phyloP scores from a whole-genome alignment of 139 green algal genomes.

The Picochlorum sp. region DNA sequence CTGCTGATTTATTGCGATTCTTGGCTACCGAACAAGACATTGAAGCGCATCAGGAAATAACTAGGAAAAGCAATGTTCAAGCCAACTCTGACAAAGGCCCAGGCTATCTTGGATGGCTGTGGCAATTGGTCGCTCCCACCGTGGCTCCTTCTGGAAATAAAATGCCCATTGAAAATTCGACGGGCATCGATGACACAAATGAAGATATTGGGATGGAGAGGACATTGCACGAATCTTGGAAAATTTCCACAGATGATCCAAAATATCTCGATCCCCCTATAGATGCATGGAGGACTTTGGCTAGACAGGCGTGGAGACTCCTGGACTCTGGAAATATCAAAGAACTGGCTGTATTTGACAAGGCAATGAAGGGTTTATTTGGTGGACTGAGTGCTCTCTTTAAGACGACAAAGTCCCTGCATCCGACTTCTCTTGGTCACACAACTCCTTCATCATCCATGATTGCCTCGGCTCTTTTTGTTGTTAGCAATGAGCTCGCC shows the following conservation, averaged over 20 bases:
- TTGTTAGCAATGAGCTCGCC: slow-evolving; percentile 26
- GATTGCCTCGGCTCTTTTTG: slow-evolving; percentile 24
- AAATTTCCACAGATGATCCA: no score
- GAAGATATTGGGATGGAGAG: no score
- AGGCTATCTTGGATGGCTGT: background rate
- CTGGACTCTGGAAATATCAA: slow-evolving; percentile 30
- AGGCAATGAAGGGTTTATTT: slow-evolving; percentile 10
- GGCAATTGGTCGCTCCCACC: no score
- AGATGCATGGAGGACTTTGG: slow-evolving; percentile 36
- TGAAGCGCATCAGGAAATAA: background rate
- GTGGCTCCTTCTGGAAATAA: no score
- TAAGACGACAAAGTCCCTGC: background rate
- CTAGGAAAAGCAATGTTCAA: slow-evolving; percentile 1
- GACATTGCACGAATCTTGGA: no score
- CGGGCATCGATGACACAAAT: no score
- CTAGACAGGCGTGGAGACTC: slow-evolving; percentile 41
- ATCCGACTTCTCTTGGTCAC: background rate
- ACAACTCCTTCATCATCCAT: slow-evolving; percentile 7
- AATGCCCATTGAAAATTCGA: no score
- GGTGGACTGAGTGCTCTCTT: slow-evolving; percentile 27
- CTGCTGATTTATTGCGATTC: slow-evolving; percentile 72
- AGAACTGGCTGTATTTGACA: slow-evolving; percentile 8
- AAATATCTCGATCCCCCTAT: background rate
- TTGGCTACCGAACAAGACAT: slow-evolving; percentile 40
- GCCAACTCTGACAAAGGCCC: background rate